A percentile compares a stretch with the other conserved stretches of the same genome.
Conservation (phyloP, 2,329 filamentous ascomycete genomes). For the Alternaria tenuissima region DNA sequence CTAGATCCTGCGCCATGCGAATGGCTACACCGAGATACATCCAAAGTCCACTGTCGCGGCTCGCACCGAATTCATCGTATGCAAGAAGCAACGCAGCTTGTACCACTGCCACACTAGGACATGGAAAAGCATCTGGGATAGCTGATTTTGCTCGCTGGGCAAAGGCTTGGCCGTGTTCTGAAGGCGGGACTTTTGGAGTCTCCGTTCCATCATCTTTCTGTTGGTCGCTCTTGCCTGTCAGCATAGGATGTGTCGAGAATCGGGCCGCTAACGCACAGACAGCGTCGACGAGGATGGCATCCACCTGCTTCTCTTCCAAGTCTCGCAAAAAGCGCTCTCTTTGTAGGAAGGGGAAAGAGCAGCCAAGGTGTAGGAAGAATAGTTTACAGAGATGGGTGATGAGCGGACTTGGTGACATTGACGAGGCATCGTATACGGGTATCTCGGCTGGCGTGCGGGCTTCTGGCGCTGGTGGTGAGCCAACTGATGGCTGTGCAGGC, state of each 20-base stretch:
- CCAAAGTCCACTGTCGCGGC: constrained; percentile 89
- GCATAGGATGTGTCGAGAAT: constrained; percentile 71
- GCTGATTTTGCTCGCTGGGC: constrained; percentile 84
- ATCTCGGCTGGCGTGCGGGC: constrained; percentile 54
- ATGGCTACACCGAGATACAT: constrained; percentile 93
- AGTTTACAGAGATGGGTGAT: constrained; percentile 79
- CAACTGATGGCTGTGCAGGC: constrained; percentile 40
- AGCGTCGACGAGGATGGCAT: constrained; percentile 85
- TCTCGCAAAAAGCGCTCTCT: constrained; percentile 76
- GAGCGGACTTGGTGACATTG: constrained; percentile 74
- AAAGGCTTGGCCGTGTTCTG: constrained; percentile 79
- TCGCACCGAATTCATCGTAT: constrained; percentile 88
- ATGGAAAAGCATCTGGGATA: constrained; percentile 82
- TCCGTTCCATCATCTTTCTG: constrained; percentile 43
- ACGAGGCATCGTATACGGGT: constrained; percentile 80
- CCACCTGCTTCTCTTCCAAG: constrained; percentile 80
- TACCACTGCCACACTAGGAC: constrained; percentile 81
- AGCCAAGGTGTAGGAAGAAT: constrained; percentile 84
- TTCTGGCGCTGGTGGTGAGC: constrained; percentile 46
- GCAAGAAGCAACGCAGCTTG: constrained; percentile 85
- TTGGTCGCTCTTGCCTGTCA: constrained; percentile 61
- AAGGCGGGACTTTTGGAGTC: constrained; percentile 50
- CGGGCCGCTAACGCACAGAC: constrained; percentile 83
- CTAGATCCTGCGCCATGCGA: constrained; percentile 80
- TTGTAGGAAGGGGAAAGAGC: constrained; percentile 84